Evolutionary conservation across 208 protist species (phyloP).

Genomic region (Acanthamoeba lenticulata): DNA sequence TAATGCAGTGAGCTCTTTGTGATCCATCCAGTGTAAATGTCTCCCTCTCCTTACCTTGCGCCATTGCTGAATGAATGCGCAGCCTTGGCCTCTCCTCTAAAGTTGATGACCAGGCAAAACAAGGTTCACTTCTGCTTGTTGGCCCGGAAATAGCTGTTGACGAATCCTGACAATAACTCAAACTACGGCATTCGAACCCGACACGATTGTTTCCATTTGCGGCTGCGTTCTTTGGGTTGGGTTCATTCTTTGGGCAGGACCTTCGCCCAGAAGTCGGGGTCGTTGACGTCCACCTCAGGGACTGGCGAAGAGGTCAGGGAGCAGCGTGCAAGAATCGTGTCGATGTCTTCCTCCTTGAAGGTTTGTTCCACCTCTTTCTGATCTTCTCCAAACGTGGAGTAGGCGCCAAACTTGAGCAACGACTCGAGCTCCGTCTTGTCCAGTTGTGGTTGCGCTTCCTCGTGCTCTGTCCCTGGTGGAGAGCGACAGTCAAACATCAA

Average conservation of each 20-base stretch:
- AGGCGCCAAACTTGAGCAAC: constrained; percentile 81
- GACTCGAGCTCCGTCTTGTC: constrained; percentile 76
- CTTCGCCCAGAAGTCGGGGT: constrained; percentile 88
- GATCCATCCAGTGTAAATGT: too few relatives aligned
- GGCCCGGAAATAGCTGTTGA: too few relatives aligned
- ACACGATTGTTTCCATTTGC: too few relatives aligned
- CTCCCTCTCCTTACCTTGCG: too few relatives aligned
- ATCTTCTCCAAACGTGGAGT: constrained; percentile 11
- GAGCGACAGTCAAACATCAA: background rate
- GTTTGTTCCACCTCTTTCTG: constrained; percentile 26
- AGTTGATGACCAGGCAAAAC: too few relatives aligned
- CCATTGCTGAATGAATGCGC: too few relatives aligned
- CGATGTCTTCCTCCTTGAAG: constrained; percentile 67
- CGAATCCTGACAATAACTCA: too few relatives aligned
- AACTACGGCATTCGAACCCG: too few relatives aligned
- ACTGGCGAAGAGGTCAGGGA: background rate
- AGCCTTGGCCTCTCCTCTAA: too few relatives aligned
- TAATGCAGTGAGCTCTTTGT: too few relatives aligned
- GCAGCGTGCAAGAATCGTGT: background rate
- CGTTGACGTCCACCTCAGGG: constrained; percentile 75
- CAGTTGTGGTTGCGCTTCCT: constrained; percentile 57
- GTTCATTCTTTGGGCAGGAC: constrained; percentile 78
- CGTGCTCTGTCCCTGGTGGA: background rate
- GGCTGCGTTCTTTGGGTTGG: too few relatives aligned
- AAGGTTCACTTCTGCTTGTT: too few relatives aligned